Evolutionary conservation across 2,329 filamentous ascomycete species (phyloP).

Genomic region (Kalmusia sp.): DNA sequence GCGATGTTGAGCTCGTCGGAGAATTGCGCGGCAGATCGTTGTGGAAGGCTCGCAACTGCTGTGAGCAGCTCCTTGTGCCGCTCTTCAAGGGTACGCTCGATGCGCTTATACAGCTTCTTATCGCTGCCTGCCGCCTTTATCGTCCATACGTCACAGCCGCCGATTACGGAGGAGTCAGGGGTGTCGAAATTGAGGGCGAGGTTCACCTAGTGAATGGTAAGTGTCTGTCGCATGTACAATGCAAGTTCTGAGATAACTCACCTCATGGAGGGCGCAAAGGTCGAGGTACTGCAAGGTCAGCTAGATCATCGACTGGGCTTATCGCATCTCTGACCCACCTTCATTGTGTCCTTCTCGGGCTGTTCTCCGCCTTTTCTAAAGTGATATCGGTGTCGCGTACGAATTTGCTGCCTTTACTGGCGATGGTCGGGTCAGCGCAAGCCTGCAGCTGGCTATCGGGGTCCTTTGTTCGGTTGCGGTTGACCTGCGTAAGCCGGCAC

Average conservation of each 20-base stretch:
- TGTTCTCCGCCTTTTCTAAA: slow-evolving; percentile 4
- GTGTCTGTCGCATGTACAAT: background rate
- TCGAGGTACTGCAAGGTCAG: slow-evolving; percentile 77
- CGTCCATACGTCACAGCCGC: slow-evolving; percentile 95
- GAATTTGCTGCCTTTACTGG: slow-evolving; percentile 3
- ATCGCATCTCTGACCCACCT: slow-evolving; percentile 38
- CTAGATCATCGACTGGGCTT: slow-evolving; percentile 35
- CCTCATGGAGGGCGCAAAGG: slow-evolving; percentile 86
- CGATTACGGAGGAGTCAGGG: slow-evolving; percentile 87
- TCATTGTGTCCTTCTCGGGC: slow-evolving; percentile 38
- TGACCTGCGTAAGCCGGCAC: slow-evolving; percentile 45
- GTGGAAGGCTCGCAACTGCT: slow-evolving; percentile 85
- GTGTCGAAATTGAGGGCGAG: slow-evolving; percentile 96
- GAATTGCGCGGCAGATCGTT: slow-evolving; percentile 76
- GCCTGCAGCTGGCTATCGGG: slow-evolving; percentile 27
- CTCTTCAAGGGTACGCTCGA: slow-evolving; percentile 87
- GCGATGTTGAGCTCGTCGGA: slow-evolving; percentile 75
- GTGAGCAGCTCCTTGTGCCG: slow-evolving; percentile 89
- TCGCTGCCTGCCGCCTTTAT: slow-evolving; percentile 95
- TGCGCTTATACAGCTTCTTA: slow-evolving; percentile 96
- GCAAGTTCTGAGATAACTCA: background rate
- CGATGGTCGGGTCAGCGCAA: slow-evolving; percentile 21
- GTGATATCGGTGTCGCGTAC: slow-evolving; percentile 14
- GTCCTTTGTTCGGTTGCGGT: slow-evolving; percentile 38
- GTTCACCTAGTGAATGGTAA: slow-evolving; percentile 60